Evolutionary conservation across 306 rosid genomes (phyloP), one percentile per base, ranked within the genome.

Genomic region (Malus fusca): DNA sequence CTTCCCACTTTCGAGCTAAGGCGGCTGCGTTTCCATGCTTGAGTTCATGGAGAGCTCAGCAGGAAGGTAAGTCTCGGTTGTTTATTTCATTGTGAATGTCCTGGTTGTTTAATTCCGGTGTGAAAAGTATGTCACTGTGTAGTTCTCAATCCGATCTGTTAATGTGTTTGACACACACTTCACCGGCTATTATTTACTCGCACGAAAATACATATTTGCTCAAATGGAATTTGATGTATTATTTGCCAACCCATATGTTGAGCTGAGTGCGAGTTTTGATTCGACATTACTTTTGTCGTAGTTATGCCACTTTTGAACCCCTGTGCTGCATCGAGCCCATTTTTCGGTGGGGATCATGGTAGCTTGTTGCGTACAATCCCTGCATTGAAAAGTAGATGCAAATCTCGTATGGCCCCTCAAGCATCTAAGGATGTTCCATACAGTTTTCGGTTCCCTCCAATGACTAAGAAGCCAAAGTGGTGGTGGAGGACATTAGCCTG

Each of bases 401-500:
- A 61, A 52, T 84, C 84, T 28, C 69, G 31, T 65, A 77, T 73
- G 82, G 65, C 77, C 31, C 88, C 93, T 65, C 88, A 55, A 74
- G 98, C 98, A 68, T 69, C 91, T 2, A 94, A 90, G 87, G 96
- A 94, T 82, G 90, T 88, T 59, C 90, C 94, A 18, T 66, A 85
- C 52, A 87, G 96, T 80, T 94, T 76, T 74, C 93, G 96, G 69
- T 94, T 26, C 82, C 98, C 98, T 67, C 89, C 97, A 7, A 95
- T 95, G 98, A 92, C 89, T 26, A 92, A 66, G 56, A 95, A 90
- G 74, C 98, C 98, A 15, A 87, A 75, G 79, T 95, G 98, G 98
- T 95, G 92, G 93, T 95, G 98, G 98, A 90, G 97, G 82, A 75
- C 96, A 14, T 74, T 95, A 69, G 92, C 98, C 26, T 95, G 97